Base-by-base conservation (phyloP, 768 basidiomycete genomes). In the Tulasnella sp. region DNA sequence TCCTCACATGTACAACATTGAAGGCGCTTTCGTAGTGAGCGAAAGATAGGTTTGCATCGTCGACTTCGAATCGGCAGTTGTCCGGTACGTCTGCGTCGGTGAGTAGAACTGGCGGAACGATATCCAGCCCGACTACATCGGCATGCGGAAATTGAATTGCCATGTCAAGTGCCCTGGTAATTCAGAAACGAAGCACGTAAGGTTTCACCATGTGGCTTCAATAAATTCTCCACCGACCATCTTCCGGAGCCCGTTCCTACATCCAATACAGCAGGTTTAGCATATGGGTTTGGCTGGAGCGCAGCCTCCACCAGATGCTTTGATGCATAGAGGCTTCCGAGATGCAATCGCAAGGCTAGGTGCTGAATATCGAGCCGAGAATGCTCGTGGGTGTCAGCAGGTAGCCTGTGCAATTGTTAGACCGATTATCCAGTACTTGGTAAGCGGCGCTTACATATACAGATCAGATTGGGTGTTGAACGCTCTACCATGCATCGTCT, bases 11-110 rank as follows among this genome's bases (percentile, higher is more conserved):
- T 34, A 77, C 56, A 4, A 77, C 58, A n/a, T 77, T 62, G 76
- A 77, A 77, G 27, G 36, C 31, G 27, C 71, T 62, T 39, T 36
- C 31, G 19, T 77, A 62, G 34, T 77, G 76, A 10, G 19, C 48
- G 39, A 77, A 58, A 21, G 76, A 71, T 34, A 77, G 58, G 56
- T 77, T 77, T 46, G 76, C 76, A 39, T 77, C 68, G 68, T 77
- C 76, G 36, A 77, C 76, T 58, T 77, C 76, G 31, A 77, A 77
- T 18, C 76, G 56, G 24, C 76, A 77, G 56, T 77, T 77, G 9
- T 62, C 36, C 1, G 76, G 76, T 9, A 77, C 58, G 76, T 68
- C 56, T 12, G 19, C 38, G 31, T 39, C 58, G 0, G 34, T 39
- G 14, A 77, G 56, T 14, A 77, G 76, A 18, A 68, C 76, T 3